Base-by-base conservation (phyloP, 768 basidiomycete genomes). In the Paxillus rubicundulus region DNA sequence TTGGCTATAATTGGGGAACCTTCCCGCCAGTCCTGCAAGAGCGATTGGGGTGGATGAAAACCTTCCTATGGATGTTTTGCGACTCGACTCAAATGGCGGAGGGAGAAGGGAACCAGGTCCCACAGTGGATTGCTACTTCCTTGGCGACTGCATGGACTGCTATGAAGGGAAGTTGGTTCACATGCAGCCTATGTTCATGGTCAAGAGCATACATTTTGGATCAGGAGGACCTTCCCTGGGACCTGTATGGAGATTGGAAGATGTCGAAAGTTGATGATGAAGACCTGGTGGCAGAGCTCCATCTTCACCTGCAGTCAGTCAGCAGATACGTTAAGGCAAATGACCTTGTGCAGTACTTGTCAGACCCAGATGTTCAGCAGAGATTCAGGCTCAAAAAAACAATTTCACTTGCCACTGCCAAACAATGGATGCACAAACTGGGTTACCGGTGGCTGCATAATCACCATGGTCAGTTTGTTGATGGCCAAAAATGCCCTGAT, bases 361-460 rank as follows among this genome's bases (percentile, higher is more conserved):
- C 50, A 13, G 38, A 42, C 10, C 49, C 3, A 28, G 59, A 61
- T 34, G 49, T 57, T 21, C 54, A 52, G 45, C 21, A 7, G 27
- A 28, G 53, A 10, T 55, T 50, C 18, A 56, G 56, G 10, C 40
- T 63, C 4, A 59, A 50, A n/a, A 57, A 60, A 39, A n/a, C 0
- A 37, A 52, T 12, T n/a, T n/a, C n/a, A n/a, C n/a, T n/a, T n/a
- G n/a, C n/a, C n/a, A 78, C 74, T 0, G 77, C 74, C 10, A 45
- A 57, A 9, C 54, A 55, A 1, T 79, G 78, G 76, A 59, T 80
- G 37, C 24, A 54, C 8, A 55, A 39, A 13, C 38, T 70, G n/a
- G 60, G 56, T 7, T n/a, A n/a, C n/a, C n/a, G 67, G 63, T 45
- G 36, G 55, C 30, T 70, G 60, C 34, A 50, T 17, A 48, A 52